Conservation (phyloP, 805 yeast genomes). For the Kockiozyma suomiensis region DNA sequence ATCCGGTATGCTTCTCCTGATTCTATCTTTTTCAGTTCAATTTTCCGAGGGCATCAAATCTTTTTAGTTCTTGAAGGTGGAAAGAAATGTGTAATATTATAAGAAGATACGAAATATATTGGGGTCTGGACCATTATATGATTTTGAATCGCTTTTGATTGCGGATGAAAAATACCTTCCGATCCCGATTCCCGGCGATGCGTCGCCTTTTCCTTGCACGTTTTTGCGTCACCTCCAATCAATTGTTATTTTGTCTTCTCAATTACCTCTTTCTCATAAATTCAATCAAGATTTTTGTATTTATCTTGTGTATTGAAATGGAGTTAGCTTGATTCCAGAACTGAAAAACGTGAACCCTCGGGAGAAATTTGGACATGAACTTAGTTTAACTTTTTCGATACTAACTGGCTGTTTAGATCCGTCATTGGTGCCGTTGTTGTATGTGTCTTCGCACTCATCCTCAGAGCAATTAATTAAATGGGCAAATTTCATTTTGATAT, state of each 20-base stretch:
- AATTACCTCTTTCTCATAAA: not conserved
- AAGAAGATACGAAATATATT: not conserved
- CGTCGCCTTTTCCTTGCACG: too few species aligned
- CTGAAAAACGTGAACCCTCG: not conserved
- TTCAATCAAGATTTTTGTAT: not conserved
- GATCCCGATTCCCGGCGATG: not conserved
- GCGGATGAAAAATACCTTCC: not conserved
- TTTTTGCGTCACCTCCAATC: not conserved
- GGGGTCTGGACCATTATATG: not conserved
- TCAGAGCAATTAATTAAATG: too few species aligned
- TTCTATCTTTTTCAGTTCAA: not conserved
- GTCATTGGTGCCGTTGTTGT: constrained; percentile 96
- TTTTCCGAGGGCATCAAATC: not conserved
- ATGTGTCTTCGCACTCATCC: too few species aligned
- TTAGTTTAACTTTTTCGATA: not conserved
- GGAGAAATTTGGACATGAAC: not conserved
- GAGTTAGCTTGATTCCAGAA: not conserved
- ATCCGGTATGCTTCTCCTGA: constrained; percentile 56
- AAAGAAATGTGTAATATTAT: too few species aligned
- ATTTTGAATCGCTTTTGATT: not conserved
- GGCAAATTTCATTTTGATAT: not conserved
- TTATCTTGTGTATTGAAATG: not conserved
- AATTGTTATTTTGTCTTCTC: not conserved
- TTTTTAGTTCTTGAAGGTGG: not conserved
- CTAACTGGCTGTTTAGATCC: constrained; percentile 55